Evolutionary conservation across 192 early-diverging fungal genomes (phyloP).

Genomic region (Allomyces arbusculus): DNA sequence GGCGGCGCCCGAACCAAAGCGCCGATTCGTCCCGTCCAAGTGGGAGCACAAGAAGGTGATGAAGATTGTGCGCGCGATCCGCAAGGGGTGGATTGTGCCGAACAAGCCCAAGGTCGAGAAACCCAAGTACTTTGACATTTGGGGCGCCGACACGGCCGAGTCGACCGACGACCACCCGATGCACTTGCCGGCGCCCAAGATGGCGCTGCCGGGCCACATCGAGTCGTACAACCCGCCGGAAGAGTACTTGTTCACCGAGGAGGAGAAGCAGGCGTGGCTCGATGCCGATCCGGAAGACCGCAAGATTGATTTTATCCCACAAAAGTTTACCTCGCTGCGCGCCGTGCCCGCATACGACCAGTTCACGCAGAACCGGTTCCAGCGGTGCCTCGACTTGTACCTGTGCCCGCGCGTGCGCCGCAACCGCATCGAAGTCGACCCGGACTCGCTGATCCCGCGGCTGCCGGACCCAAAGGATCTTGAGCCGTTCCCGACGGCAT

Average conservation of each 20-base stretch:
- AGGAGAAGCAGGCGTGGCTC: slow-evolving; percentile 65
- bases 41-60: slow-evolving; percentile 83
- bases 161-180: slow-evolving; percentile 29
- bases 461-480: slow-evolving; percentile 87
- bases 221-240: slow-evolving; percentile 94
- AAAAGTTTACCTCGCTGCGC: slow-evolving; percentile 44
- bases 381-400: slow-evolving; percentile 91
- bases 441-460: slow-evolving; percentile 83
- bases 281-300: slow-evolving; percentile 57
- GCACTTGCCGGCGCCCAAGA: slow-evolving; percentile 81
- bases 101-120: slow-evolving; percentile 26
- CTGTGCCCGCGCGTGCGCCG: slow-evolving; percentile 75
- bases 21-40: slow-evolving; percentile 86
- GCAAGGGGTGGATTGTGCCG: slow-evolving; percentile 60
- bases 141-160: slow-evolving; percentile 49
- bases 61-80: slow-evolving; percentile 94
- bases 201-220: slow-evolving; percentile 67
- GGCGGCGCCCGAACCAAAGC: slow-evolving; percentile 85
- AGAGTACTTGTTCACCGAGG: slow-evolving; percentile 72
- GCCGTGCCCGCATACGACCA: slow-evolving; percentile 66
- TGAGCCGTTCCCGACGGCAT: slow-evolving; percentile 71
- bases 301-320: slow-evolving; percentile 34
- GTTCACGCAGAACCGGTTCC: slow-evolving; percentile 88
- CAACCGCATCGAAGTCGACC: slow-evolving; percentile 42
- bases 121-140: slow-evolving; percentile 70